Base-by-base conservation (phyloP, 108 stramenopile genomes). In the Nitzschia sp. region DNA sequence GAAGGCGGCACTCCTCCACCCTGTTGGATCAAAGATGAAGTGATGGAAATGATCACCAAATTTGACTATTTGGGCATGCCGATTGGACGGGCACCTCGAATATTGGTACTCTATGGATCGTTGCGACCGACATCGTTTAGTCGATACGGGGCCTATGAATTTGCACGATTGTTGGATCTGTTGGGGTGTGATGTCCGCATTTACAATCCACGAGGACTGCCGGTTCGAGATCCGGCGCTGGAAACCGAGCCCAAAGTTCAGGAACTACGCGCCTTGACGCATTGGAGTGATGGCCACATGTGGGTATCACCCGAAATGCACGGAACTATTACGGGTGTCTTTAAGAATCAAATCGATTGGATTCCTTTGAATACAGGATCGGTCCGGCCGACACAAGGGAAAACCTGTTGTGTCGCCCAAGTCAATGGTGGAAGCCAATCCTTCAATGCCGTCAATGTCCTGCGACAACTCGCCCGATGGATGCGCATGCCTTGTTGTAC, bases 321-420 rank as follows among this genome's bases (percentile, higher is more conserved):
- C 79, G 87, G 87, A n/a, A 80, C 73, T 17, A 67, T 85, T 31
- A 88, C 83, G 8, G 84, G 81, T 30, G 61, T 57, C 3, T 88
- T 88, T 57, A 85, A 88, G 66, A 88, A 85, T 65, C 87, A 85
- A 60, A 88, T 88, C 60, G 87, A 88, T 73, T 88, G 87, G 87
- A 81, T 88, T 25, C 87, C 87, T 19, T 77, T 88, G 23, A 85
- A 82, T 51, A 80, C 79, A 17, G 87, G 87, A 58, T 76, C 77
- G 0, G 76, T 88, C 11, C 76, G 87, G 21, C 82, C 84, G 5
- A 85, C 84, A 8, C 87, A 85, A 57, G 84, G 87, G 19, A 54
- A 29, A 23, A 82, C 81, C n/a, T 79, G 76, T 51, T 65, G 54
- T 46, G 84, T 88, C 25, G 68, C 78, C 1, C 87, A 88, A 63